Base-by-base conservation (phyloP, 179 eudicot species). In the Nepenthes alata region DNA sequence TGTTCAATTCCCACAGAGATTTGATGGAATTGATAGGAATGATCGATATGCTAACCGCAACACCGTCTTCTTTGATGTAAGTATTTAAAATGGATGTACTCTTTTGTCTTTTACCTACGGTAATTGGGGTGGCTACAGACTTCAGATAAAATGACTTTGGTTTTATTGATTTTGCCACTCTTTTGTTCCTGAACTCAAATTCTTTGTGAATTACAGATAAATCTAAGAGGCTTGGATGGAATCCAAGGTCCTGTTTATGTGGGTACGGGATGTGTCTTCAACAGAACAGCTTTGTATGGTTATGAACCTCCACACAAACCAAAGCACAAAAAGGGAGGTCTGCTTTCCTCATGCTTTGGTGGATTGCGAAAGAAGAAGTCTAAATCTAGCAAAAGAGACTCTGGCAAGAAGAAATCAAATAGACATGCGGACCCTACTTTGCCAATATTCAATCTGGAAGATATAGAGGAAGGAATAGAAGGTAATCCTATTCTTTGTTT, bases 1-100 rank as follows among this genome's bases (percentile, higher is more conserved):
- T 63, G 89, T 83, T 8, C 89, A 83, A 67, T 83, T 83, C 69
- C 89, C 89, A n/a, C 89, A 83, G 70, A 75, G 89, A 67, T 83
- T 83, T 60, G 89, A 83, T 66, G 89, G 89, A 56, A 83, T 83
- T 68, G 89, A 83, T 55, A 67, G 67, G 67, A 78, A 77, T 45
- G 89, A 83, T 67, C 74, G 89, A 78, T 83, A 83, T 73, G 89
- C 89, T 62, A 83, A 83, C 48, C 79, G 89, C 60, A 83, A 83
- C 67, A 81, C 80, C 63, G 89, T 83, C 61, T 83, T 83, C 68
- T 83, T 83, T 62, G 89, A 83, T 71, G 89, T 83, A 68, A 61
- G 81, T 77, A 25, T 25, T 25, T 25, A 25, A 25, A 25, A 25
- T 25, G 25, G 25, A 25, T 25, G 25, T 25, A 10, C 13, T 52